phyloP scores from a whole-genome alignment of 2,329 filamentous ascomycete genomes.

The Ophiocordyceps polyrhachis-furcata region DNA sequence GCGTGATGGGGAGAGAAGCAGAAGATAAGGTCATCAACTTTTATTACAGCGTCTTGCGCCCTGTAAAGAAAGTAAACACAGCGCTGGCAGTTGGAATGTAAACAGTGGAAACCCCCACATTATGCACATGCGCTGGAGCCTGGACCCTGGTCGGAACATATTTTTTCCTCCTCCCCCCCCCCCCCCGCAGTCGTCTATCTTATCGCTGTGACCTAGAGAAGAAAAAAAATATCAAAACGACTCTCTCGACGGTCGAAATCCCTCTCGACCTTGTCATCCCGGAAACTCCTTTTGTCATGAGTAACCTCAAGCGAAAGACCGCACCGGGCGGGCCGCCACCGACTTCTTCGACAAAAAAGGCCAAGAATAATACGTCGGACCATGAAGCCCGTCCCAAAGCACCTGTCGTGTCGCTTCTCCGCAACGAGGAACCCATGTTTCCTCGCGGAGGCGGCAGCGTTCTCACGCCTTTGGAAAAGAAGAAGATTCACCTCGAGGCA shows the following conservation, averaged over 20 bases:
- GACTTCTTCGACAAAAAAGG: conserved; percentile 27
- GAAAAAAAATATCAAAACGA: neutral
- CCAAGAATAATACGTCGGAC: conserved; percentile 24
- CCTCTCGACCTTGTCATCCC: too few relatives aligned
- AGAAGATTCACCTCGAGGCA: conserved; percentile 88
- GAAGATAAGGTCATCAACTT: too few relatives aligned
- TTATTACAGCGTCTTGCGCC: too few relatives aligned
- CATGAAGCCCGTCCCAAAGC: conserved; percentile 14
- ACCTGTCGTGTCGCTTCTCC: conserved; percentile 27
- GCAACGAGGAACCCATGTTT: conserved; percentile 76
- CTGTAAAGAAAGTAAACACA: too few relatives aligned
- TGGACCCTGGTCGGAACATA: neutral
- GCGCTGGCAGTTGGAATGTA: too few relatives aligned
- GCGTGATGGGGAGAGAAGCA: too few relatives aligned
- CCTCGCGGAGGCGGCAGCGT: conserved; percentile 83
- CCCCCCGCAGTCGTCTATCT: too few relatives aligned
- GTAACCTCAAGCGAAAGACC: conserved; percentile 38
- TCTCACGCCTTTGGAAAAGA: conserved; percentile 83
- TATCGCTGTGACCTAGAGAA: neutral
- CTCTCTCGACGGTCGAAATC: neutral
- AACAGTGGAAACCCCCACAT: too few relatives aligned
- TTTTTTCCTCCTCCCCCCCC: neutral
- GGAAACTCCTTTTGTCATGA: conserved; percentile 23
- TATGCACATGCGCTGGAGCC: too few relatives aligned
- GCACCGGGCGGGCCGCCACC: conserved; percentile 31